Percentiles rank a stretch among this genome's conserved stretches.
Conservation (phyloP, 1,284 basidiomycete genomes). For the Sporisorium iseilematis-ciliati region DNA sequence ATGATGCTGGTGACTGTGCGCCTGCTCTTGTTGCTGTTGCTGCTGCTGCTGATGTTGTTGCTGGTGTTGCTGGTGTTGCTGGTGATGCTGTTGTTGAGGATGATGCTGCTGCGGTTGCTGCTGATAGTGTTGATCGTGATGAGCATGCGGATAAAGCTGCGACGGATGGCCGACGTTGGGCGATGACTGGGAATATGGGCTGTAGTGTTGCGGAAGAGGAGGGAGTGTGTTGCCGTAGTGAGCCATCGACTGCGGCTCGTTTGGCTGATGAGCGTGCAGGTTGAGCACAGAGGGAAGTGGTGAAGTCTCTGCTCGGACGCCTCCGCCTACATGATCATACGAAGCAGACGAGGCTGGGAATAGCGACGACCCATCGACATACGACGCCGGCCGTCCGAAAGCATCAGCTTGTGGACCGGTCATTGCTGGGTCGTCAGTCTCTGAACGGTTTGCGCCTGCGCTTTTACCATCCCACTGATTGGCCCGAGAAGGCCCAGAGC, state of each 20-base stretch:
- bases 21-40: conserved; percentile 7
- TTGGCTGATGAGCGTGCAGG: conserved; percentile 8
- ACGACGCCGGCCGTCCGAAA: conserved; percentile 11
- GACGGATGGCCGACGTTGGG: conserved; percentile 16
- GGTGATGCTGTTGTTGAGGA: background rate
- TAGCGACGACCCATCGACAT: conserved; percentile 21
- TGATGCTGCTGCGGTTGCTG: conserved; percentile 11
- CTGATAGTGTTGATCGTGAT: background rate
- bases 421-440: conserved; percentile 7
- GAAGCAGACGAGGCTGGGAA: conserved; percentile 20
- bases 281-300: conserved; percentile 16
- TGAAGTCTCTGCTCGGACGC: conserved; percentile 5
- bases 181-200: conserved; percentile 8
- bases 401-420: conserved; percentile 11
- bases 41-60: conserved; percentile 10
- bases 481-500: conserved; percentile 22
- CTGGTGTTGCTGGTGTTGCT: background rate
- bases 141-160: background rate
- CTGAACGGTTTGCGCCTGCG: conserved; percentile 9
- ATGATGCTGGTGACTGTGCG: conserved; percentile 10
- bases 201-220: conserved; percentile 15
- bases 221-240: conserved; percentile 8
- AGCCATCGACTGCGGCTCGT: background rate
- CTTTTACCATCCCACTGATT: conserved; percentile 26
- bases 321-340: conserved; percentile 14